Evolutionary conservation across 768 basidiomycete species (phyloP), one percentile per base, ranked within the genome.

Genomic region (Lentinula detonsa): DNA sequence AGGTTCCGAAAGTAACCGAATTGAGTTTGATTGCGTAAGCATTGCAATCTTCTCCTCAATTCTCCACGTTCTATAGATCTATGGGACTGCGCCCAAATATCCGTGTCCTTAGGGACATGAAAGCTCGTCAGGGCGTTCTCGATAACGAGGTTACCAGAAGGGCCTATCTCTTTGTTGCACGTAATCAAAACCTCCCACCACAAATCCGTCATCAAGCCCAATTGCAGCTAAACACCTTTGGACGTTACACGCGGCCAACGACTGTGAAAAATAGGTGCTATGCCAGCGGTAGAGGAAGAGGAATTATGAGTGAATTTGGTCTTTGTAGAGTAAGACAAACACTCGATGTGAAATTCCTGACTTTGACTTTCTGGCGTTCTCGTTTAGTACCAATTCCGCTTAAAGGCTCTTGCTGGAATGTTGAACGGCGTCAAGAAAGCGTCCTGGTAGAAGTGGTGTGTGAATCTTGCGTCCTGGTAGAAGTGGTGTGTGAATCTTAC

Each of bases 131-230:
- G 18, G 85, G 86, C 61, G 88, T 93, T 62, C 75, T 77, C 61
- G 82, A 82, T 49, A 86, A 87, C 70, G 96, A 98, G 72, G 79
- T 96, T 51, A 78, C 87, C 33, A 87, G 95, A 18, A 81, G 93
- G 49, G 95, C 96, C 0, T 95, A 96, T 73, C 85, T 98, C 54
- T 94, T 87, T 74, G 90, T 98, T 65, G 94, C 95, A 23, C 85
- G 96, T 62, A 98, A 98, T 75, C 86, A 91, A 70, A 84, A 88
- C 1, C 76, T 98, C n/a, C 87, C 94, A 15, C 80, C 92, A 2
- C 87, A 91, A 70, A 83, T 98, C 51, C 90, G 96, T 60, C 91
- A 95, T 72, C 91, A 95, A 65, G 96, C 96, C 15, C 95, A 97
- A 72, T 76, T 98, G 63, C 94, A 97, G 69, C 79, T 97, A 54